These are phyloP conservation scores for Westerdykella aurantiaca DNA, from an alignment of 2,329 filamentous ascomycete genomes.

Conservation along the genomic window DNA sequence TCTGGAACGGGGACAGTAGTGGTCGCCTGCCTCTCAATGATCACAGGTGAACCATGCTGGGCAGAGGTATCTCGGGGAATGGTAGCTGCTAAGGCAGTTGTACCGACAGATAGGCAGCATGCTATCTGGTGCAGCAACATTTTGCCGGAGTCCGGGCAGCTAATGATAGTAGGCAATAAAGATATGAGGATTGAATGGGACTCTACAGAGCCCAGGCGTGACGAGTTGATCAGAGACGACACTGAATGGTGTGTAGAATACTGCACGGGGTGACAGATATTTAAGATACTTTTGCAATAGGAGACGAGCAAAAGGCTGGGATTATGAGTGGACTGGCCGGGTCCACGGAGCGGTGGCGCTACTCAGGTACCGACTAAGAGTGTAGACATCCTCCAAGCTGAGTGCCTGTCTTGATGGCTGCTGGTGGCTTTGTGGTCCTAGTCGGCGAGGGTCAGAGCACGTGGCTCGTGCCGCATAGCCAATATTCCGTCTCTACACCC, in stretches of 20 bases:
- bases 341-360: slow-evolving; percentile 3
- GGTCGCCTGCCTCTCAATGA: slow-evolving; percentile 22
- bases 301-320: background rate
- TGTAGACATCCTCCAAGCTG: slow-evolving; percentile 1
- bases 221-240: no score
- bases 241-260: no score
- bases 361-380: slow-evolving; percentile 1
- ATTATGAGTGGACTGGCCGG: background rate
- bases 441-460: slow-evolving; percentile 4
- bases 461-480: slow-evolving; percentile 1
- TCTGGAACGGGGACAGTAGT: slow-evolving; percentile 16
- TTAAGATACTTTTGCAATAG: slow-evolving; percentile 9
- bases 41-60: slow-evolving; percentile 10
- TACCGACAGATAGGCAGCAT: slow-evolving; percentile 22
- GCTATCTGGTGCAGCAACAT: slow-evolving; percentile 24
- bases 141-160: background rate
- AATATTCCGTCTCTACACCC: slow-evolving; percentile 2
- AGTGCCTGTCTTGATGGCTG: background rate
- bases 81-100: slow-evolving; percentile 19
- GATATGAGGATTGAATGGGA: no score
- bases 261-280: slow-evolving; percentile 9
- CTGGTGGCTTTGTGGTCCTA: slow-evolving; percentile 4
- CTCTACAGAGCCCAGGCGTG: no score
- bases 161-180: no score
- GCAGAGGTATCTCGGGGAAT: slow-evolving; percentile 18